phyloP scores from a whole-genome alignment of 2,329 filamentous ascomycete species.

The Clarireedia paspali region DNA sequence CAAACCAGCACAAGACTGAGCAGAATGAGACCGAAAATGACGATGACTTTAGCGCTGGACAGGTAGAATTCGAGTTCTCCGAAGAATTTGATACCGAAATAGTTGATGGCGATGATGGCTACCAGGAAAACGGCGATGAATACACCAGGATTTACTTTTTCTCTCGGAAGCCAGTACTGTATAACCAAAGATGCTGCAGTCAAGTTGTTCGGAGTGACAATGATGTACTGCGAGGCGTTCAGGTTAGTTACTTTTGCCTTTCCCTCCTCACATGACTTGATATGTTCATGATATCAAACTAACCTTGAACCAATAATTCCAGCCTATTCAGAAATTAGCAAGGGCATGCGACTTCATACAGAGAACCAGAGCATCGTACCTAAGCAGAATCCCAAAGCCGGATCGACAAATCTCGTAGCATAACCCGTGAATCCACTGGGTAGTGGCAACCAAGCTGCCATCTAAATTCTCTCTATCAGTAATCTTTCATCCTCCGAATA shows the following conservation, averaged over 20 bases:
- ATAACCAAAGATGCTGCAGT: slow-evolving; percentile 75
- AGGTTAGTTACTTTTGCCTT: not conserved
- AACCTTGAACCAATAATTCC: slow-evolving; percentile 29
- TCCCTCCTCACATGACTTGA: not conserved
- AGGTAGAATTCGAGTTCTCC: slow-evolving; percentile 47
- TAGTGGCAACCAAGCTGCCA: slow-evolving; percentile 76
- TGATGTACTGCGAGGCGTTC: slow-evolving; percentile 59
- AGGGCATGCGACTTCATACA: not conserved
- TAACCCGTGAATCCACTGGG: slow-evolving; percentile 76
- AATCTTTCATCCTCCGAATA: not conserved
- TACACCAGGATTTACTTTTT: slow-evolving; percentile 66
- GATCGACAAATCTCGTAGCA: slow-evolving; percentile 70
- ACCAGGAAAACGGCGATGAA: slow-evolving; percentile 68
- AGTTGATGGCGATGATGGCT: slow-evolving; percentile 57
- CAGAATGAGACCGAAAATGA: slow-evolving; percentile 59
- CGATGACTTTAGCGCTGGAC: slow-evolving; percentile 51
- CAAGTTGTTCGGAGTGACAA: slow-evolving; percentile 77
- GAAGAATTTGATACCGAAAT: slow-evolving; percentile 39
- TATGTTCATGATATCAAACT: not conserved
- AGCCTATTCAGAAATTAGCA: slow-evolving; percentile 5
- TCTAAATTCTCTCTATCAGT: slow-evolving; percentile 30
- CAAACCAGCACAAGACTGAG: slow-evolving; percentile 55
- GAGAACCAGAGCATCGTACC: slow-evolving; percentile 40
- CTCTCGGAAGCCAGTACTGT: slow-evolving; percentile 60
- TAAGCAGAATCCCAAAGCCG: slow-evolving; percentile 71